Evolutionary conservation across 2,329 filamentous ascomycete genomes (phyloP).

Genomic region (Diaporthe aspalathi): DNA sequence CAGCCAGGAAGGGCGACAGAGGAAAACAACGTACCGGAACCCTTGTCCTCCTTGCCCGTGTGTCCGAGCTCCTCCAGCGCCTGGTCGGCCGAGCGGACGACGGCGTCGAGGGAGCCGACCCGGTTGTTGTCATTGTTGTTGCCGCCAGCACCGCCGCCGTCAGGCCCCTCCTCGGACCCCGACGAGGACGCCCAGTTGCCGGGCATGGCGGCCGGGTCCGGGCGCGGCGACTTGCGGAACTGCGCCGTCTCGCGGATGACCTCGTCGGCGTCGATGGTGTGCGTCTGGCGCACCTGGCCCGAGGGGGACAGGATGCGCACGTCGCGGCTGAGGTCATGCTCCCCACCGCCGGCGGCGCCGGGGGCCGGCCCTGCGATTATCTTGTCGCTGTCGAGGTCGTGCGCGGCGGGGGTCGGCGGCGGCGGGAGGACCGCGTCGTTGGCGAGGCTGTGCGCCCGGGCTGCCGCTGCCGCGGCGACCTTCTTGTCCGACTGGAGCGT

Average conservation of each 20-base stretch:
- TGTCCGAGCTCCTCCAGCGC: background rate
- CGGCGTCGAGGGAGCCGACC: constrained; percentile 19
- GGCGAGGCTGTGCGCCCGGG: constrained; percentile 19
- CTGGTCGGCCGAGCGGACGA: constrained; percentile 24
- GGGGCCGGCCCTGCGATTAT: background rate
- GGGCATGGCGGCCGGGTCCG: constrained; percentile 24
- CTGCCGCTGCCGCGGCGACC: background rate
- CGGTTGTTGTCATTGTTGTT: background rate
- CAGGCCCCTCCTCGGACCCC: background rate
- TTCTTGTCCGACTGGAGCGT: constrained; percentile 34
- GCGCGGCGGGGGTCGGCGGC: background rate
- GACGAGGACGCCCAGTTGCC: constrained; percentile 30
- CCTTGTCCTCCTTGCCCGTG: constrained; percentile 11
- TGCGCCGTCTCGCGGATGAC: constrained; percentile 26
- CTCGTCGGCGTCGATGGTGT: constrained; percentile 30
- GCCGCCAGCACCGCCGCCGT: background rate
- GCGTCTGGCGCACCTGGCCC: constrained; percentile 31
- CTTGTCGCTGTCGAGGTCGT: constrained; percentile 24
- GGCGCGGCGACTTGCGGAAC: constrained; percentile 38
- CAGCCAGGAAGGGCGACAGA: no score
- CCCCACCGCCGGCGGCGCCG: background rate
- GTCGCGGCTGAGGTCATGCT: constrained; percentile 34
- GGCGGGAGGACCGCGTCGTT: constrained; percentile 6
- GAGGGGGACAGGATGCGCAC: constrained; percentile 38
- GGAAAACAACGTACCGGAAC: constrained; percentile 29